A percentile compares a stretch with the other conserved stretches of the same genome.
Evolutionary conservation across 139 green algal genomes (phyloP).

Genomic region (Coelastrella sp.): DNA sequence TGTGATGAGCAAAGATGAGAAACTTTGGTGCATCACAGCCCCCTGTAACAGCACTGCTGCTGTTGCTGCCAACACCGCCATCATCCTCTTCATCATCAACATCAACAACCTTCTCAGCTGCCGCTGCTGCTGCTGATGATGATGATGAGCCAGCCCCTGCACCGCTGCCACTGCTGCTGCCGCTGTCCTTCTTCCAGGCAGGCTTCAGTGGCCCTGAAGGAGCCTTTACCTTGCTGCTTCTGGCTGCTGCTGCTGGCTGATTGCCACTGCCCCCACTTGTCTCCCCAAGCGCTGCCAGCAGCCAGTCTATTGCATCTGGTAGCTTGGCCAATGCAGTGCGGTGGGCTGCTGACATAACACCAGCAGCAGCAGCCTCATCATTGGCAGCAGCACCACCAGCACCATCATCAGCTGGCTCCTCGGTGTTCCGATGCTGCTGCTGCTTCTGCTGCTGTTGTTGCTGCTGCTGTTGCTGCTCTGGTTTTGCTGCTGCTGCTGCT

Average conservation of each 20-base stretch:
- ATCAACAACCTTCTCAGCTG: not conserved
- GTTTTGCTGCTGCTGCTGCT: not conserved
- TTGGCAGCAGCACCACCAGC: conserved; percentile 10
- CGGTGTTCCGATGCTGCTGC: not conserved
- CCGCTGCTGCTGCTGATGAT: not conserved
- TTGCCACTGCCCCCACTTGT: not conserved
- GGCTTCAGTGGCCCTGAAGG: not conserved
- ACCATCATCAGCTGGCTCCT: not conserved
- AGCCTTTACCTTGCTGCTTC: not conserved
- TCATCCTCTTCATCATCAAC: not conserved
- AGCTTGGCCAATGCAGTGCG: conserved; percentile 84
- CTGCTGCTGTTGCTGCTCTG: not conserved
- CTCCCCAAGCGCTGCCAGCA: conserved; percentile 66
- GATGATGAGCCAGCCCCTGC: no score
- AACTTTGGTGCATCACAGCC: conserved; percentile 76
- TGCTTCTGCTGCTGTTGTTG: conserved; percentile 15
- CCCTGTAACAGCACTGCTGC: not conserved
- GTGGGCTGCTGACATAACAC: conserved; percentile 59
- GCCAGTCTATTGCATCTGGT: conserved; percentile 80
- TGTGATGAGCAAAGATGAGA: conserved; percentile 96
- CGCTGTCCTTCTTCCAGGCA: not conserved
- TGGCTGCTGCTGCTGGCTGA: conserved; percentile 7
- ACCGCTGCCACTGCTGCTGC: not conserved
- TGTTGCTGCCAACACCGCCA: not conserved
- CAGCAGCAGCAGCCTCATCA: not conserved